Evolutionary conservation across 2,329 filamentous ascomycete genomes (phyloP).

Genomic region (Venturia effusa): DNA sequence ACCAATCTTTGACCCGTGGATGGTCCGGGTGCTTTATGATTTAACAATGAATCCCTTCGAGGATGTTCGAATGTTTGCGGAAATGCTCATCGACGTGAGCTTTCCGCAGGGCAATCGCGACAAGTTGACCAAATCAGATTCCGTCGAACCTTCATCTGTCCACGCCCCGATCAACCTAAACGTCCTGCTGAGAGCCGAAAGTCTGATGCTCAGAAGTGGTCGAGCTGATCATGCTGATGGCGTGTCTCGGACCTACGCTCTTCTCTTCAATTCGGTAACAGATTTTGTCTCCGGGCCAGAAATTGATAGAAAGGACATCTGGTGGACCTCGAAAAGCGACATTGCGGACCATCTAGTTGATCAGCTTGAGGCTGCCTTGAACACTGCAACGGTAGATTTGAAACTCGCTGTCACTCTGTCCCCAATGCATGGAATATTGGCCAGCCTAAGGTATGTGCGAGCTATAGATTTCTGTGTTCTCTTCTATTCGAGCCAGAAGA

Average conservation of each 20-base stretch:
- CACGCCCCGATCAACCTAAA: not conserved
- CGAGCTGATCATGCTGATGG: slow-evolving; percentile 90
- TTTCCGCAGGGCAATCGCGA: not conserved
- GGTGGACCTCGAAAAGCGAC: slow-evolving; percentile 28
- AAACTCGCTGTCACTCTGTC: slow-evolving; percentile 43
- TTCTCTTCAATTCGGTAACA: slow-evolving; percentile 42
- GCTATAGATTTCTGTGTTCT: slow-evolving; percentile 13
- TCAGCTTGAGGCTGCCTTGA: slow-evolving; percentile 54
- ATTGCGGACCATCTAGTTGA: slow-evolving; percentile 49
- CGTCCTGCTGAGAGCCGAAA: slow-evolving; percentile 31
- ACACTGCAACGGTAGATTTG: slow-evolving; percentile 52
- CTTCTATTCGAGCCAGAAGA: not conserved
- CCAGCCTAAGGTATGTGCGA: slow-evolving; percentile 23
- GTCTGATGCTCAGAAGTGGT: slow-evolving; percentile 56
- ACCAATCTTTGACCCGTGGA: slow-evolving; percentile 28
- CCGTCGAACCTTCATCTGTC: not conserved
- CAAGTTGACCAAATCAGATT: not conserved
- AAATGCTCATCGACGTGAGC: slow-evolving; percentile 28
- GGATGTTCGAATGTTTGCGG: slow-evolving; percentile 59
- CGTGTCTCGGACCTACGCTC: slow-evolving; percentile 63
- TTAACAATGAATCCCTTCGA: slow-evolving; percentile 85
- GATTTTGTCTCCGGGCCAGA: not conserved
- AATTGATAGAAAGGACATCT: slow-evolving; percentile 12
- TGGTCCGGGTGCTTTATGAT: slow-evolving; percentile 60
- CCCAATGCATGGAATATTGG: slow-evolving; percentile 35